These are phyloP conservation scores for Curvularia hawaiiensis DNA, from an alignment of 2,329 filamentous ascomycete species.

Conservation along the genomic window DNA sequence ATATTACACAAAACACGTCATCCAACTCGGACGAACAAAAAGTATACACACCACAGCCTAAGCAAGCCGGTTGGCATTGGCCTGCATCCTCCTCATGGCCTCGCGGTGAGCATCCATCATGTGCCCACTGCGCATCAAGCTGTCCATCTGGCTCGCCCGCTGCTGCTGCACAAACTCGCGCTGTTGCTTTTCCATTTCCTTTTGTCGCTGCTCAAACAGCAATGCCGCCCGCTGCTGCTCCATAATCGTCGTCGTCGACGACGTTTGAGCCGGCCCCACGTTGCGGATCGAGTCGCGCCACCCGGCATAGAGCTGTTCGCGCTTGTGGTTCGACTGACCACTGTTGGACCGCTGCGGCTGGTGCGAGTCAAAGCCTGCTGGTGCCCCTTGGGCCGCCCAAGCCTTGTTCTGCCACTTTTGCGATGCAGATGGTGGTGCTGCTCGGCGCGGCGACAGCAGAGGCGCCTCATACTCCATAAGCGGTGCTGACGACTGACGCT, in stretches of 20 bases:
- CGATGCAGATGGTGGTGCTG: conserved; percentile 31
- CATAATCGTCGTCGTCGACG: conserved; percentile 26
- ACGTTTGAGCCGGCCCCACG: conserved; percentile 21
- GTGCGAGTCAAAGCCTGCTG: conserved; percentile 46
- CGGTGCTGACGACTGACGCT: conserved; percentile 30
- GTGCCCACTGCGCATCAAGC: conserved; percentile 75
- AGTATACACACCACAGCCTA: conserved; percentile 5
- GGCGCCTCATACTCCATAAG: conserved; percentile 7
- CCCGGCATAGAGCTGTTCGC: conserved; percentile 42
- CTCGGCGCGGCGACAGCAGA: conserved; percentile 16
- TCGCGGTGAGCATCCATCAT: conserved; percentile 79
- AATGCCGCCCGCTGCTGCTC: conserved; percentile 52
- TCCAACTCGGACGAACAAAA: background rate
- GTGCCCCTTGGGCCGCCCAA: conserved; percentile 28
- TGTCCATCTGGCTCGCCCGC: conserved; percentile 69
- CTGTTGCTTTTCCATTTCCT: conserved; percentile 64
- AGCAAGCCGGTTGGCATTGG: conserved; percentile 53
- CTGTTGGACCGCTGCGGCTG: conserved; percentile 40
- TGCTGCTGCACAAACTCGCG: conserved; percentile 63
- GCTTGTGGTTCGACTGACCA: conserved; percentile 36
- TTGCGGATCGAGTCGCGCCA: conserved; percentile 45
- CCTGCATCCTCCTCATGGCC: conserved; percentile 80
- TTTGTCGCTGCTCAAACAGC: conserved; percentile 67
- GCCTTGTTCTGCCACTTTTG: conserved; percentile 41
- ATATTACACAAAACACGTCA: background rate